phyloP scores from a whole-genome alignment of 176 grass and related monocot genomes.

The Guadua angustifolia region DNA sequence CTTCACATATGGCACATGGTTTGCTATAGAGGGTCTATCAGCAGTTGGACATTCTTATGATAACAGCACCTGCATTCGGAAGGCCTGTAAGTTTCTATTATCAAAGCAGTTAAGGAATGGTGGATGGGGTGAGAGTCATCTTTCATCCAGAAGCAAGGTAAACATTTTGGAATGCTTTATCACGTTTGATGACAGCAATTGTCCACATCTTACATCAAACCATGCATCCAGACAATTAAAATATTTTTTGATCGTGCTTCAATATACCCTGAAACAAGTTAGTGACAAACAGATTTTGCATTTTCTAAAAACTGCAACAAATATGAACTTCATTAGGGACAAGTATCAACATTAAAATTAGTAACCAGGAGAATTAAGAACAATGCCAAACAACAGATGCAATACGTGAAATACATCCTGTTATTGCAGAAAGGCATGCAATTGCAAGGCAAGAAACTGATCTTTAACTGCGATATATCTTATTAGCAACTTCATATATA shows the following conservation, averaged over 20 bases:
- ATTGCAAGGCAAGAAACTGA: slow-evolving; percentile 1
- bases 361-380: not conserved
- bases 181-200: not conserved
- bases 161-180: slow-evolving; percentile 10
- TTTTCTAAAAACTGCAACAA: not conserved
- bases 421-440: not conserved
- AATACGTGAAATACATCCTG: slow-evolving; percentile 5
- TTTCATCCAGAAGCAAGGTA: slow-evolving; percentile 70
- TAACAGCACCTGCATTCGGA: slow-evolving; percentile 49
- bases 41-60: slow-evolving; percentile 56
- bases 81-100: slow-evolving; percentile 68
- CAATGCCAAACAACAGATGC: not conserved
- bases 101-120: slow-evolving; percentile 63
- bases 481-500: not conserved
- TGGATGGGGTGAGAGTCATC: slow-evolving; percentile 82
- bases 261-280: not conserved
- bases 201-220: not conserved
- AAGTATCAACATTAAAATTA: slow-evolving; percentile 2
- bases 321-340: not conserved
- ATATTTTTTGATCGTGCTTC: not conserved
- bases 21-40: slow-evolving; percentile 59
- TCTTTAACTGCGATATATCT: not conserved
- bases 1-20: slow-evolving; percentile 73
- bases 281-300: not conserved
- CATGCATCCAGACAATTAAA: not conserved